Conservation (phyloP, 371 early-diverging fungal species). For the Zychaea mexicana region DNA sequence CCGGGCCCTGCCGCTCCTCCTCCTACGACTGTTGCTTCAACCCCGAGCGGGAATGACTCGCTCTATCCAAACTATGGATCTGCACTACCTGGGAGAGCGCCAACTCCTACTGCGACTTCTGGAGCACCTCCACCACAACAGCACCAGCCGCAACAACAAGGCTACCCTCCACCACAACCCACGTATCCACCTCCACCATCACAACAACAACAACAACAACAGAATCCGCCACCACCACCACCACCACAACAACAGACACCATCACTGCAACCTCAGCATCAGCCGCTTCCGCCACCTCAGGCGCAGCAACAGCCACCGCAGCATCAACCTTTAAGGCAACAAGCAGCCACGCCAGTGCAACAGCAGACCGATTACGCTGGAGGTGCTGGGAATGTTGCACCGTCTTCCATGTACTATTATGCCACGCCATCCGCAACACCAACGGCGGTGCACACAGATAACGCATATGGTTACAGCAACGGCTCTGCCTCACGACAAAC, state of each 20-base stretch:
- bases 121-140: neutral
- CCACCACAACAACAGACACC: neutral
- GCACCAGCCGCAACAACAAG: slow-evolving; percentile 4
- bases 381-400: neutral
- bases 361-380: slow-evolving; percentile 8
- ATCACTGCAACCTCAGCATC: slow-evolving; percentile 3
- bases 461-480: slow-evolving; percentile 10
- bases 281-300: slow-evolving; percentile 1
- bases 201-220: slow-evolving; percentile 2
- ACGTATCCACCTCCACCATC: neutral
- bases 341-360: neutral
- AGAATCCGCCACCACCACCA: slow-evolving; percentile 7
- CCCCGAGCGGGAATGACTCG: neutral
- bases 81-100: neutral
- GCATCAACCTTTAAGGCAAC: slow-evolving; percentile 9
- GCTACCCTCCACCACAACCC: neutral
- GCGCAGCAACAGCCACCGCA: slow-evolving; percentile 3
- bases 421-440: slow-evolving; percentile 23
- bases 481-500: neutral
- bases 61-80: neutral
- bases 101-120: neutral
- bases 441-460: slow-evolving; percentile 19
- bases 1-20: neutral
- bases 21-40: neutral
- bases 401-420: slow-evolving; percentile 19